A percentile compares a stretch with the other conserved stretches of the same genome.
phyloP scores from a whole-genome alignment of 208 protist species.

The Endotrypanum monterogeii region DNA sequence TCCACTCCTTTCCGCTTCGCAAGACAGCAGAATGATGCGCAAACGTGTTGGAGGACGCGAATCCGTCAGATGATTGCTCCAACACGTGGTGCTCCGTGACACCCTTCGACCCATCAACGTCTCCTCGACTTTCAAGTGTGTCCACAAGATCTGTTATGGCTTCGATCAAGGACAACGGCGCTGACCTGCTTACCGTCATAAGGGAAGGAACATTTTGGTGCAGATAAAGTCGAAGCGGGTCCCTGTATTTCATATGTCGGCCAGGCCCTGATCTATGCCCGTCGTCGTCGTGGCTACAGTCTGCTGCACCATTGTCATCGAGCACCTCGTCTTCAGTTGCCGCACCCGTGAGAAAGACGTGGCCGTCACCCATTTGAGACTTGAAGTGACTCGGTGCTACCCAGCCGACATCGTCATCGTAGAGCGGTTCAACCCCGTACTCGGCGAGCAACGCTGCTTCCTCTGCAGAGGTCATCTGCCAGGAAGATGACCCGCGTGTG shows the following conservation, averaged over 20 bases:
- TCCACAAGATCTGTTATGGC: neutral
- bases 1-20: conserved; percentile 27
- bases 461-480: conserved; percentile 47
- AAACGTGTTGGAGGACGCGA: neutral
- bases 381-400: conserved; percentile 50
- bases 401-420: conserved; percentile 51
- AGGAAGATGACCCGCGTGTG: neutral
- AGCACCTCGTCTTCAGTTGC: conserved; percentile 2
- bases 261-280: neutral
- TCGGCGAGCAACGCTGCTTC: conserved; percentile 71
- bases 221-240: conserved; percentile 13
- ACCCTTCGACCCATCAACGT: neutral
- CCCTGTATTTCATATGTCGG: neutral
- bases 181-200: neutral
- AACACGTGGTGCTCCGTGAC: neutral
- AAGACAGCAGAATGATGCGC: conserved; percentile 12
- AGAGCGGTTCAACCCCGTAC: conserved; percentile 63
- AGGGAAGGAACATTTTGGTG: conserved; percentile 9
- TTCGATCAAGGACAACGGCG: neutral
- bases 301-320: neutral
- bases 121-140: neutral
- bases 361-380: conserved; percentile 52
- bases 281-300: neutral
- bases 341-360: conserved; percentile 79
- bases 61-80: neutral